A percentile compares a stretch with the other conserved stretches of the same genome.
Evolutionary conservation across 805 yeast species (phyloP).

Genomic region (Candida tammaniensis): DNA sequence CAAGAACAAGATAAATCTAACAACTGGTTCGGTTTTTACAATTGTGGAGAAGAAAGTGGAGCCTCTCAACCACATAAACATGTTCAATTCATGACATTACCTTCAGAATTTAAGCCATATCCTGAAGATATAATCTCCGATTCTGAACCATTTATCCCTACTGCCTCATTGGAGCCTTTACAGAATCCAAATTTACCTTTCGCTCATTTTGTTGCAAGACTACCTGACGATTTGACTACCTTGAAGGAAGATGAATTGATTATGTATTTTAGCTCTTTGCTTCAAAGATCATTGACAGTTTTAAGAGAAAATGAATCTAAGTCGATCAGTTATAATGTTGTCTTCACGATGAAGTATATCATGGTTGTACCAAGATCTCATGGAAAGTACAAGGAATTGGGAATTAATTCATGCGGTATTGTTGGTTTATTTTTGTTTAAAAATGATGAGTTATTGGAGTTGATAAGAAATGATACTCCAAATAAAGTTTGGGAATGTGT

Average conservation of each 20-base stretch:
- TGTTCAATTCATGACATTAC: conserved; percentile 77
- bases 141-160: conserved; percentile 52
- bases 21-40: conserved; percentile 78
- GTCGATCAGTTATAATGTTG: conserved; percentile 72
- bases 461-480: conserved; percentile 48
- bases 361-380: conserved; percentile 78
- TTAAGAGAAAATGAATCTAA: conserved; percentile 48
- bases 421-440: conserved; percentile 79
- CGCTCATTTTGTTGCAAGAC: conserved; percentile 77
- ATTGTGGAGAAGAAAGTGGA: conserved; percentile 85
- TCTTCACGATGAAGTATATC: conserved; percentile 81
- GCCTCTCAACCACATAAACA: conserved; percentile 96
- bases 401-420: conserved; percentile 79
- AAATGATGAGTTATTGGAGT: conserved; percentile 50
- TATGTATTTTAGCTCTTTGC: conserved; percentile 64
- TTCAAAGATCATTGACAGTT: conserved; percentile 69
- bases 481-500: conserved; percentile 55
- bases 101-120: conserved; percentile 53
- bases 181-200: conserved; percentile 62
- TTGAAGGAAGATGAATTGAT: conserved; percentile 58
- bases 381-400: conserved; percentile 52
- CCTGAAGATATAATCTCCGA: conserved; percentile 49
- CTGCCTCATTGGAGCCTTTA: conserved; percentile 52
- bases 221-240: conserved; percentile 37
- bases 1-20: conserved; percentile 34